Evolutionary conservation across 768 basidiomycete species (phyloP).

Genomic region (Thelephora aurantiotincta): DNA sequence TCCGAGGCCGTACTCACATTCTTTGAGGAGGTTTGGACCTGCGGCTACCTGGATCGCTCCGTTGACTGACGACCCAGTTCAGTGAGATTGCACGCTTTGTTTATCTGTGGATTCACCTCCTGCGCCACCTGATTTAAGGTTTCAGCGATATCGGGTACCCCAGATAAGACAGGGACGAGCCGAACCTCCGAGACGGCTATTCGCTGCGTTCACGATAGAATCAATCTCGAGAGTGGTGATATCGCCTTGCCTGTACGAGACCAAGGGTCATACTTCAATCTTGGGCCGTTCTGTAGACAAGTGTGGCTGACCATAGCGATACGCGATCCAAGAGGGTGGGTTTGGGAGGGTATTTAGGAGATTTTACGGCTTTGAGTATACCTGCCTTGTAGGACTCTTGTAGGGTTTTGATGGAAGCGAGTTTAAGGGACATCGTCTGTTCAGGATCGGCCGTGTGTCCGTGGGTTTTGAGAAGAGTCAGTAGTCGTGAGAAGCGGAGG

Average conservation of each 20-base stretch:
- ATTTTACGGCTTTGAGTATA: conserved; percentile 22
- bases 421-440: conserved; percentile 14
- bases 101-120: conserved; percentile 35
- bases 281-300: background rate
- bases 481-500: too few relatives aligned
- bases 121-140: conserved; percentile 42
- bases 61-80: conserved; percentile 36
- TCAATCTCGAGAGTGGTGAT: conserved; percentile 63
- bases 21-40: conserved; percentile 45
- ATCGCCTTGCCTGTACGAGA: conserved; percentile 48
- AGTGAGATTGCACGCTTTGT: background rate
- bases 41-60: conserved; percentile 74
- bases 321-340: conserved; percentile 35
- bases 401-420: conserved; percentile 43
- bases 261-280: conserved; percentile 1
- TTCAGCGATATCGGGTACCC: conserved; percentile 3
- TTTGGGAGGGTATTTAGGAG: conserved; percentile 24
- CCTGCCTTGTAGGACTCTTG: conserved; percentile 33
- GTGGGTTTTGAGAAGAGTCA: too few relatives aligned
- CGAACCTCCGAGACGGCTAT: conserved; percentile 51
- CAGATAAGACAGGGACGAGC: background rate
- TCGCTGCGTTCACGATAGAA: conserved; percentile 75
- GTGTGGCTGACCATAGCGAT: conserved; percentile 46
- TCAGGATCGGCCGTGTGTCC: background rate
- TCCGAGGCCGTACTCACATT: conserved; percentile 37